Base-by-base conservation (phyloP, 2,329 filamentous ascomycete species). In the Metarhizium guizhouense region DNA sequence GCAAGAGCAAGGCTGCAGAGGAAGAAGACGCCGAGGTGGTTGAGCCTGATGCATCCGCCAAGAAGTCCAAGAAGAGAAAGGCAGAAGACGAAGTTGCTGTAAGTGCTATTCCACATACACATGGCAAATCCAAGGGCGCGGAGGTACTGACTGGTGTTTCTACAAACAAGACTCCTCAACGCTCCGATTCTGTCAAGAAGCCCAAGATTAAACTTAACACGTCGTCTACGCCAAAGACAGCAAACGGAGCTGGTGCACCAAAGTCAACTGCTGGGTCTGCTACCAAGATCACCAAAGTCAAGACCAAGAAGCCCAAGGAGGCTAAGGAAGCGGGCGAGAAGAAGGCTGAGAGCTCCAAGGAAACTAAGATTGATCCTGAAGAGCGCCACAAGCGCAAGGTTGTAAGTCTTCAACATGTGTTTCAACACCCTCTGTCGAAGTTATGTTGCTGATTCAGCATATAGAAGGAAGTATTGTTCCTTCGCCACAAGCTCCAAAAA, bases 401-500 rank as follows among this genome's bases (percentile, higher is more conserved):
- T 73, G 82, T 79, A 72, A 53, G 75, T 70, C 47, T 1, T 49
- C 2, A 18, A 29, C 10, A 3, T 10, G 3, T n/a, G 10, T 58
- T 3, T 16, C 13, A 8, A 10, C 29, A 10, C n/a, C 8, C 32
- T 4, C 16, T 18, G 7, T 36, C 54, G 6, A 40, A 40, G 38
- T 11, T 40, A 4, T 40, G 38, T 40, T 40, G 14, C 34, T 47
- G 42, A 47, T 18, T 8, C 16, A 11, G 2, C 16, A 6, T 25
- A 51, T 61, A 88, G 80, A 86, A 84, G 62, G 85, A 88, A 63
- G 90, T 99, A n/a, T 76, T 96, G 36, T 97, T 95, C 71, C 81
- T 96, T 43, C 88, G 94, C 60, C 93, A 99, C 73, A 90, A 92
- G 70, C 84, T 99, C 38, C 94, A 99, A 68, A 95, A 95, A 70